Conservation (phyloP, 495 filamentous ascomycete species). For the Alectoria sarmentosa region DNA sequence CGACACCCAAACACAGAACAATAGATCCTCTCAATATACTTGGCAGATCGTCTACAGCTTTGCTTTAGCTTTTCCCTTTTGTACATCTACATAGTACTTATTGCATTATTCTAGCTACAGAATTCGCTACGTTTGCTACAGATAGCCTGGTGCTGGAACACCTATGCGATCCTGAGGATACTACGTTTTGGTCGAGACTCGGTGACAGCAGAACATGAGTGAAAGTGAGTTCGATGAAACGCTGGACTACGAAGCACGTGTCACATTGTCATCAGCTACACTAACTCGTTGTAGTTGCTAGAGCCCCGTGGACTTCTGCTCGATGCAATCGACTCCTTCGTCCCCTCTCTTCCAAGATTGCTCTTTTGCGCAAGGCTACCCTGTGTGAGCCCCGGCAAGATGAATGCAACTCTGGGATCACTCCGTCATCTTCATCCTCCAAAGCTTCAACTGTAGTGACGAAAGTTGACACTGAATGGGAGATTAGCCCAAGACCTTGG, state of each 20-base stretch:
- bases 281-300: not conserved
- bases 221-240: not conserved
- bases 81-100: not conserved
- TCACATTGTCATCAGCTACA: not conserved
- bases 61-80: slow-evolving; percentile 11
- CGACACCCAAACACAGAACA: not conserved
- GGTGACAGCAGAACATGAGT: not conserved
- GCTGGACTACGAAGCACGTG: too few species aligned
- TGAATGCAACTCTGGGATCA: not conserved
- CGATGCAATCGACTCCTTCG: slow-evolving; percentile 50
- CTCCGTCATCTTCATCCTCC: not conserved
- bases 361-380: slow-evolving; percentile 41
- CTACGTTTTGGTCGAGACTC: not conserved
- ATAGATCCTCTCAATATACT: not conserved
- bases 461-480: slow-evolving; percentile 26
- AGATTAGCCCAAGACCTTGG: slow-evolving; percentile 15
- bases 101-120: slow-evolving; percentile 8
- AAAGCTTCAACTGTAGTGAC: not conserved
- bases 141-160: not conserved
- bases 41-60: slow-evolving; percentile 3
- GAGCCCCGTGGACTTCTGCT: slow-evolving; percentile 46
- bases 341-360: slow-evolving; percentile 45
- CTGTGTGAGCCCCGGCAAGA: slow-evolving; percentile 1
- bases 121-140: not conserved
- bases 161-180: not conserved